Evolutionary conservation across 169 alveolate species (phyloP).

Genomic region (Besnoitia besnoiti): DNA sequence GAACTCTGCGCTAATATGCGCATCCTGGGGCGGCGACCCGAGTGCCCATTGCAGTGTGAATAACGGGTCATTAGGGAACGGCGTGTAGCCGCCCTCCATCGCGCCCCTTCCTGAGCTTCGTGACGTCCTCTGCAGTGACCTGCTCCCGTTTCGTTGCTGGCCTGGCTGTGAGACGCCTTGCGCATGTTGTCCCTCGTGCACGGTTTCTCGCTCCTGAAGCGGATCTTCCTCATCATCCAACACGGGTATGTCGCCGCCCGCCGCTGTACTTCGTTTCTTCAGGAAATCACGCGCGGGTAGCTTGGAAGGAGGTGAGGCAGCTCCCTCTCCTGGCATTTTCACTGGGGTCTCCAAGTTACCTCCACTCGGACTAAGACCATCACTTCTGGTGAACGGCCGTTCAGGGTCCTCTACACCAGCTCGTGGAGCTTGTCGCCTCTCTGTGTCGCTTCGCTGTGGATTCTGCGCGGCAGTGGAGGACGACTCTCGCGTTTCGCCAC

Average conservation of each 20-base stretch:
- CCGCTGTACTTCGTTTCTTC: not conserved
- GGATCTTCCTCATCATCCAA: not conserved
- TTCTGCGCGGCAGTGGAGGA: not conserved
- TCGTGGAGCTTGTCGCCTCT: not conserved
- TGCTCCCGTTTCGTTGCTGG: not conserved
- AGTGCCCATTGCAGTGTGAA: slow-evolving; percentile 56
- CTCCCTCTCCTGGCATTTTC: no score
- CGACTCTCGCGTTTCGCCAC: not conserved
- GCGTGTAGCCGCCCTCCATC: not conserved
- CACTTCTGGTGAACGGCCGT: not conserved
- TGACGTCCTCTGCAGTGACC: not conserved
- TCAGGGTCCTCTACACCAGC: not conserved
- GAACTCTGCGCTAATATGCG: not conserved
- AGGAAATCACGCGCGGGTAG: no score
- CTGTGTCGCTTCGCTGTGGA: not conserved
- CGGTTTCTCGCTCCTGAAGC: not conserved
- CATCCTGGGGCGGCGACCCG: slow-evolving; percentile 37
- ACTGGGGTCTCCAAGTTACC: no score
- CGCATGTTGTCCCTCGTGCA: not conserved
- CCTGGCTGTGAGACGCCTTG: not conserved
- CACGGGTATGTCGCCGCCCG: not conserved
- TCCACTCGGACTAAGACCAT: not conserved
- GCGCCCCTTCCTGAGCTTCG: not conserved
- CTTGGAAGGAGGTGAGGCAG: no score
- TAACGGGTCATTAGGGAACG: slow-evolving; percentile 59